Evolutionary conservation across 495 filamentous ascomycete species (phyloP), one percentile per base, ranked within the genome.

Genomic region (Lasiosphaeris hirsuta): DNA sequence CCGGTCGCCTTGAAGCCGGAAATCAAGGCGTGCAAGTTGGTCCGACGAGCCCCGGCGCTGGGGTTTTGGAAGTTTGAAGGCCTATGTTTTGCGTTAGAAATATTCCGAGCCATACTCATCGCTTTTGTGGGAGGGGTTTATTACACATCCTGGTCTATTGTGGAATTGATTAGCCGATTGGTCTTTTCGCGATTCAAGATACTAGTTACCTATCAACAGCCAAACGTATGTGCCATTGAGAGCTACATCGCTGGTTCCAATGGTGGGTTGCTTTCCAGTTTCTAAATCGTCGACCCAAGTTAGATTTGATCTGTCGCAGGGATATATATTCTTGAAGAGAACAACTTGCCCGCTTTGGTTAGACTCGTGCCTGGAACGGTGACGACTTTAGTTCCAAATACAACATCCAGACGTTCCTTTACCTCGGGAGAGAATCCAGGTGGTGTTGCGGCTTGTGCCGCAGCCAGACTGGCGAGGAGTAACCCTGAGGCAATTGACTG

Each of bases 1-100:
- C 66, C 66, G 52, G 59, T 64, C 4, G 74, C 57, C 48, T 72
- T 77, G 69, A 71, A 78, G 60, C 77, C 77, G 7, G 69, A 61
- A 52, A 80, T 69, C 49, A 80, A 61, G 30, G 72, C 75, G 67
- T 80, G 78, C 1, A 79, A 66, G 52, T 75, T 74, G 1, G 68
- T 75, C 17, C 67, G 52, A 23, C 64, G 73, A 15, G 64, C 60
- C 2, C 69, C 72, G 14, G 64, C 62, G 17, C 30, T 52, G 47
- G 73, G 72, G 55, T 72, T 73, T 34, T 62, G 51, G 64, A 73
- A 73, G 63, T 71, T 72, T 54, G 68, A 66, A 5, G 74, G 72
- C 46, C 70, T 75, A 50, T 8, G 0, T 35, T 35, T 46, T 18
- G 43, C 0, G 11, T 56, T 7, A 41, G 18, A 18, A 18, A 14